Evolutionary conservation across 2,329 filamentous ascomycete genomes (phyloP).

Genomic region (Colletotrichum liaoningense): DNA sequence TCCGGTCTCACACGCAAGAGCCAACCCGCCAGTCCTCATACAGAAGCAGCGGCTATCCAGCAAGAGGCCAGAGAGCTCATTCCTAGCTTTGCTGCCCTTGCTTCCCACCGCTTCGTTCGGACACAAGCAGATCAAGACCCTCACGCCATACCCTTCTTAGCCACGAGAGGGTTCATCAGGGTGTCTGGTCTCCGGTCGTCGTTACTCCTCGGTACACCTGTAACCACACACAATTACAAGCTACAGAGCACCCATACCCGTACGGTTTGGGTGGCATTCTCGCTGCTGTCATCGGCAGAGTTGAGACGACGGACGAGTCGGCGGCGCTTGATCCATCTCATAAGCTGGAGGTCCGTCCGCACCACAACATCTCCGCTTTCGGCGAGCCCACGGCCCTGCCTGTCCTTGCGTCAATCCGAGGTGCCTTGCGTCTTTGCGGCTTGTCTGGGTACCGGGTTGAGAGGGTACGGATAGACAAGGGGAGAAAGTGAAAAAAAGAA

Average conservation of each 20-base stretch:
- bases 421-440: constrained; percentile 9
- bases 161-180: constrained; percentile 16
- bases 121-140: background rate
- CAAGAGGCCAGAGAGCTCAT: background rate
- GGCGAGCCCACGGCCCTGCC: constrained; percentile 35
- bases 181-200: constrained; percentile 2
- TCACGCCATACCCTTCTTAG: background rate
- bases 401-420: constrained; percentile 31
- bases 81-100: constrained; percentile 4
- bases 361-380: constrained; percentile 40
- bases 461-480: background rate
- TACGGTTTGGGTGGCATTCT: background rate
- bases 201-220: background rate
- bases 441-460: background rate
- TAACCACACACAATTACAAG: background rate
- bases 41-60: background rate
- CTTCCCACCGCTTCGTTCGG: background rate
- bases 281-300: constrained; percentile 31
- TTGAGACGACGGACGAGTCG: constrained; percentile 35
- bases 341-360: constrained; percentile 27
- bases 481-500: background rate
- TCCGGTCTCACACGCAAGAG: constrained; percentile 21
- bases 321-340: constrained; percentile 22
- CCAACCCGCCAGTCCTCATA: background rate
- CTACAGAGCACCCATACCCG: background rate